Evolutionary conservation across 371 early-diverging fungal species (phyloP).

Genomic region (Catenaria anguillulae): DNA sequence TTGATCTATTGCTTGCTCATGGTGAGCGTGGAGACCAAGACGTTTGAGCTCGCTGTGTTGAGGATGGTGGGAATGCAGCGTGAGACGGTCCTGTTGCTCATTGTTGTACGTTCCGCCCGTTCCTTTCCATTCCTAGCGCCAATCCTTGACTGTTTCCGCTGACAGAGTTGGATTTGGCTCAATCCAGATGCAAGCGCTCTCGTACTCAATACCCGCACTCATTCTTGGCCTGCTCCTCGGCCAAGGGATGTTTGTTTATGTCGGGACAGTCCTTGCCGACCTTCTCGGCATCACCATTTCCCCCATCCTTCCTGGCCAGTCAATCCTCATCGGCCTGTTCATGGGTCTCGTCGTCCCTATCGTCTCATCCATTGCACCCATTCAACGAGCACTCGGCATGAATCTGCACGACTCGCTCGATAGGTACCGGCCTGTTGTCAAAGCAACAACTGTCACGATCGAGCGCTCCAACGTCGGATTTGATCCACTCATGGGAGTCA

Average conservation of each 20-base stretch:
- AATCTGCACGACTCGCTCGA: conserved; percentile 15
- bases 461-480: not conserved
- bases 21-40: conserved; percentile 18
- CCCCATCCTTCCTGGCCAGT: not conserved
- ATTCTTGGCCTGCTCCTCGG: conserved; percentile 11
- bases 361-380: conserved; percentile 10
- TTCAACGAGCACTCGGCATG: conserved; percentile 7
- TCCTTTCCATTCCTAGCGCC: no score
- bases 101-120: no score
- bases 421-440: not conserved
- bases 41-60: conserved; percentile 17
- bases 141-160: no score
- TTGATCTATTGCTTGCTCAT: conserved; percentile 20
- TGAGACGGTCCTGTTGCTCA: conserved; percentile 2
- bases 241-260: conserved; percentile 7
- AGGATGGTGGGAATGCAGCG: conserved; percentile 20
- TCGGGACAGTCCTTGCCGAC: conserved; percentile 1
- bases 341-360: conserved; percentile 14
- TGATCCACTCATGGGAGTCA: not conserved
- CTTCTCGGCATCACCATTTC: conserved; percentile 4
- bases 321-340: not conserved
- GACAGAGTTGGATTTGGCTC: no score
- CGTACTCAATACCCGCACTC: conserved; percentile 18
- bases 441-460: conserved; percentile 9
- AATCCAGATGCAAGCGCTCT: conserved; percentile 15